Evolutionary conservation across 208 protist genomes (phyloP).

Genomic region (Strigomonas oncopelti): DNA sequence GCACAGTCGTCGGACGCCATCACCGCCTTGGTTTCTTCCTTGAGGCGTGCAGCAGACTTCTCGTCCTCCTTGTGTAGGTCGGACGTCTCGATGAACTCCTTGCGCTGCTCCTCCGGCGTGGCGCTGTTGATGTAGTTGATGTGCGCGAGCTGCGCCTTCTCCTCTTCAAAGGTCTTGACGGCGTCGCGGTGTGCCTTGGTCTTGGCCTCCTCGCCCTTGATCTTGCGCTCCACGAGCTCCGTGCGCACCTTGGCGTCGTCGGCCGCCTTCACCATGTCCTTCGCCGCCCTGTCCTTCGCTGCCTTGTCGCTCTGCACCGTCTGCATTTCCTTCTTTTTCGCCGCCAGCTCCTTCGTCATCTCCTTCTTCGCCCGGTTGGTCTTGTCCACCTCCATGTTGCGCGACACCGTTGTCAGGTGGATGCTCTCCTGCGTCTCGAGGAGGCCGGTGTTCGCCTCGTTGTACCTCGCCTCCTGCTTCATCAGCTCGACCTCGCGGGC

Average conservation of each 20-base stretch:
- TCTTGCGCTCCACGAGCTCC: conserved; percentile 35
- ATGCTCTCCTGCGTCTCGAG: conserved; percentile 34
- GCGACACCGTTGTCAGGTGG: conserved; percentile 41
- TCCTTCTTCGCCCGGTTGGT: conserved; percentile 28
- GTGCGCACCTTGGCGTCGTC: conserved; percentile 45
- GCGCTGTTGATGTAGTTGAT: conserved; percentile 59
- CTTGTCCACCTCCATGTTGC: conserved; percentile 45
- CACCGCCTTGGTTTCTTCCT: conserved; percentile 22
- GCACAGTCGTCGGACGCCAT: conserved; percentile 18
- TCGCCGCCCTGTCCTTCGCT: conserved; percentile 16
- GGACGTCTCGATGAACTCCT: conserved; percentile 28
- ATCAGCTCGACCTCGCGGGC: conserved; percentile 81
- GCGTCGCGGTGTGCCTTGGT: conserved; percentile 23
- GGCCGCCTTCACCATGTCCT: conserved; percentile 26
- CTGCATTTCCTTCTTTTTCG: conserved; percentile 40
- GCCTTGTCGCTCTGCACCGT: conserved; percentile 25
- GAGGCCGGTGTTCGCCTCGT: conserved; percentile 32
- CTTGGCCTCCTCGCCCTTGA: conserved; percentile 32
- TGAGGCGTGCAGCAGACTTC: conserved; percentile 24
- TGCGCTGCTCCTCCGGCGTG: conserved; percentile 44
- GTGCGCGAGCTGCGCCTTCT: conserved; percentile 35
- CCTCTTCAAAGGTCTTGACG: conserved; percentile 26
- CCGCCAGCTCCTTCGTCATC: conserved; percentile 29
- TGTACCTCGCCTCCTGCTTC: conserved; percentile 76
- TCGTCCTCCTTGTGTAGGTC: conserved; percentile 18